Evolutionary conservation across 495 filamentous ascomycete genomes (phyloP), one percentile per base, ranked within the genome.

Genomic region (Neurospora sp.): DNA sequence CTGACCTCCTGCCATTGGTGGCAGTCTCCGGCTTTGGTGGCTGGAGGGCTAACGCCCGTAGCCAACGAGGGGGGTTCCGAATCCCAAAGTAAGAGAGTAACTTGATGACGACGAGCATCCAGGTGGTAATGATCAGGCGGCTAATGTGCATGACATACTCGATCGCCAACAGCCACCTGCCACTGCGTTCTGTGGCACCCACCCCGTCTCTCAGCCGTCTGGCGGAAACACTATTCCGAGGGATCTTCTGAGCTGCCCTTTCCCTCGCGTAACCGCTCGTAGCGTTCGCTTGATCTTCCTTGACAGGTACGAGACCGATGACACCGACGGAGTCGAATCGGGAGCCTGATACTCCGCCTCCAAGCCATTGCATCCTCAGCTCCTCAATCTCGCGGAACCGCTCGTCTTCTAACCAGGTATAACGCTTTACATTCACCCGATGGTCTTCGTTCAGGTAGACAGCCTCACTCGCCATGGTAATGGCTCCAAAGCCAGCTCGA

Each of bases 401-500:
- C 59, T 97, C 94, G 62, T 92, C 90, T 76, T 99, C 96, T 12
- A 99, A 84, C 96, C 96, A 99, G 0, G 96, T 98, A 84, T 90
- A 90, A n/a, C 84, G 84, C 44, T 89, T 88, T 11, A 97, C 84
- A 69, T 88, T 88, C 27, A 99, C 89, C n/a, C 84, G 83, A 38
- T 87, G 87, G 14, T 94, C 94, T 82, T 98, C 96, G 71, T 97
- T 95, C 27, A 99, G 86, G 78, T 96, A 99, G 0, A 98, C 96
- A 1, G 96, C 95, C 79, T 98, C 94, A 74, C 92, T 96, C 0
- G 96, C 96, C 75, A 95, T 93, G 1, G 93, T 97, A 69, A 98
- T 87, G 42, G 93, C 90, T 20, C 88, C 88, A 76, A 97, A 98
- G 0, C 96, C 96, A 40, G 92, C 86, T 69, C 93, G 91, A 18